Conservation (phyloP, 495 filamentous ascomycete species). For the Annulohypoxylon bovei region DNA sequence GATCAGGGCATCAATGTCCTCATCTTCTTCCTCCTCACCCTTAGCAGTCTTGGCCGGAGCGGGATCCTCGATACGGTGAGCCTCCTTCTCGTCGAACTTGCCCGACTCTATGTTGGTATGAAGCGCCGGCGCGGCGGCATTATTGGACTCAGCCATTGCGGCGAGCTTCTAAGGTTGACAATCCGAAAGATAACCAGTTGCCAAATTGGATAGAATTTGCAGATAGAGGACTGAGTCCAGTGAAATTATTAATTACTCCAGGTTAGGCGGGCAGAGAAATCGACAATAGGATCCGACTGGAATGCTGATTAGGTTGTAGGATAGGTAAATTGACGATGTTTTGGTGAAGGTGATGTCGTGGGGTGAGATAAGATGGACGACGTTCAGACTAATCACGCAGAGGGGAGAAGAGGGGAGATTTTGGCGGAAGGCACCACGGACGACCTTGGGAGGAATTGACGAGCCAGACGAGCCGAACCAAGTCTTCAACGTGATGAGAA, state of each 20-base stretch:
- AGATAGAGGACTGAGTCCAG: slow-evolving; percentile 28
- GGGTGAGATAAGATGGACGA: slow-evolving; percentile 33
- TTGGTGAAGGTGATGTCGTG: slow-evolving; percentile 41
- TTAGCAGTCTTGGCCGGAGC: slow-evolving; percentile 44
- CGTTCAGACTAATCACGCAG: slow-evolving; percentile 35
- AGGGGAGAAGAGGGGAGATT: slow-evolving; percentile 40
- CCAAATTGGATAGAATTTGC: slow-evolving; percentile 17
- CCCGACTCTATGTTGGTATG: slow-evolving; percentile 65
- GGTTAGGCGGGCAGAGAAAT: slow-evolving; percentile 44
- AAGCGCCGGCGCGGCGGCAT: slow-evolving; percentile 59
- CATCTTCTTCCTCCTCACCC: slow-evolving; percentile 67
- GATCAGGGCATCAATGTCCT: slow-evolving; percentile 83
- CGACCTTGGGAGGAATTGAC: slow-evolving; percentile 48
- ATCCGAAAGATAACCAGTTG: slow-evolving; percentile 28
- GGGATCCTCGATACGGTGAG: slow-evolving; percentile 41
- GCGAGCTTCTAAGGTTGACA: slow-evolving; percentile 42
- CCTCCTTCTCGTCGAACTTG: slow-evolving; percentile 66
- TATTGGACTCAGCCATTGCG: slow-evolving; percentile 60
- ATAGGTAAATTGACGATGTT: slow-evolving; percentile 38
- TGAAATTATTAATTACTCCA: slow-evolving; percentile 34
- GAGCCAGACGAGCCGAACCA: slow-evolving; percentile 46
- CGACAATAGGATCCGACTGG: slow-evolving; percentile 38
- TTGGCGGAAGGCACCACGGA: slow-evolving; percentile 47
- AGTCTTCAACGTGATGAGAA: slow-evolving; percentile 50
- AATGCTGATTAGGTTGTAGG: slow-evolving; percentile 39